Base-by-base conservation (phyloP, 2,329 filamentous ascomycete genomes). In the Helicocarpus griseus region DNA sequence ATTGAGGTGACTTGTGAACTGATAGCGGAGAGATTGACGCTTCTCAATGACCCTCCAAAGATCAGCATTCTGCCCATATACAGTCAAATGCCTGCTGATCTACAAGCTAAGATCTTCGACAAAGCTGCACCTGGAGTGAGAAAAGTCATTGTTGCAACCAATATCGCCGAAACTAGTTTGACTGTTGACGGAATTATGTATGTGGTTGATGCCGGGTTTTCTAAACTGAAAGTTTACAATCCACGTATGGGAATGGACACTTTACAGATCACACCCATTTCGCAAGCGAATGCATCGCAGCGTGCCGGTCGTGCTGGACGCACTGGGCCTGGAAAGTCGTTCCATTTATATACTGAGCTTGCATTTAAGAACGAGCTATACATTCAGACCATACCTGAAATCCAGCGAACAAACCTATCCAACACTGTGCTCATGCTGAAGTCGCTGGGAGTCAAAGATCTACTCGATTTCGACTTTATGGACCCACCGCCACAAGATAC, bases 171-270 rank as follows among this genome's bases (percentile, higher is more conserved):
- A 69, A 98, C 93, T 0, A 95, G 89, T 76, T 75, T 98, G 72
- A 98, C 93, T 0, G 93, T 98, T 5, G 93, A 98, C 64, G 93
- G 93, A 58, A 98, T 98, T 70, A 97, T 97, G 85, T 98, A 95
- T 62, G 93, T 98, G 21, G 93, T 98, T 4, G 93, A 98, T 66
- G 83, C 88, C 1, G 93, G 93, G 0, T 98, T 91, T 68, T 95
- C 89, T 1, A 98, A 98, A 68, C 80, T 97, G 65, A 98, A 98
- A 67, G 93, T 98, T 4, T 98, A 97, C 71, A 98, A 98, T 62
- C 90, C 93, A 5, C 87, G 90, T 49, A 97, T 98, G 89, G 93
- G 93, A 52, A 98, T 98, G 93, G 93, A 98, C 63, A 96, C 91
- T 0, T 79, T 98, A 13, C 93, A 97, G 63, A 95, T 98, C 59